Evolutionary conservation across 2,329 filamentous ascomycete genomes (phyloP).

Genomic region (Diaporthe sp.): DNA sequence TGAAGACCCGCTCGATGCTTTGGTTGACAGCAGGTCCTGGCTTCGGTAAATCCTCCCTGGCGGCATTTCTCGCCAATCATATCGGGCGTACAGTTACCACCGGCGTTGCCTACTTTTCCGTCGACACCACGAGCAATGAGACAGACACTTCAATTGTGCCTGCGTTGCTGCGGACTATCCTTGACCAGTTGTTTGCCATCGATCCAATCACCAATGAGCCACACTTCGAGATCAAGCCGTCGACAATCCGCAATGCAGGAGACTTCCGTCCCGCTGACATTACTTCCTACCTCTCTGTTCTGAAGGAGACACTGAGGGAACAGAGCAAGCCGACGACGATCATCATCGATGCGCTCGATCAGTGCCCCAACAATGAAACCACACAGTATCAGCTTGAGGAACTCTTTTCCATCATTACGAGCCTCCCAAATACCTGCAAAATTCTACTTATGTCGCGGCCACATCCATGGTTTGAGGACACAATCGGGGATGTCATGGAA

Average conservation of each 20-base stretch:
- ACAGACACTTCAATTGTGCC: background rate
- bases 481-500: background rate
- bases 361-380: background rate
- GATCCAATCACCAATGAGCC: background rate
- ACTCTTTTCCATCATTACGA: background rate
- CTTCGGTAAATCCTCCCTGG: background rate
- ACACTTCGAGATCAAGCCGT: background rate
- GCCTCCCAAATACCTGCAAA: background rate
- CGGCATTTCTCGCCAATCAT: background rate
- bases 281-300: background rate
- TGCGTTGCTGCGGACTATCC: background rate
- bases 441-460: background rate
- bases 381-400: background rate
- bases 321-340: background rate
- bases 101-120: slow-evolving; percentile 2
- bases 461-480: background rate
- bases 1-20: background rate
- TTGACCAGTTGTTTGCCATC: background rate
- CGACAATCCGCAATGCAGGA: background rate
- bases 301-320: slow-evolving; percentile 3
- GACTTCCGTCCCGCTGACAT: background rate
- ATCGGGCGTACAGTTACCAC: background rate
- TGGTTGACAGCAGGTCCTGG: slow-evolving; percentile 10
- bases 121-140: slow-evolving; percentile 7
- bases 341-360: background rate